Evolutionary conservation across 768 basidiomycete genomes (phyloP).

Genomic region (Trametes cubensis): DNA sequence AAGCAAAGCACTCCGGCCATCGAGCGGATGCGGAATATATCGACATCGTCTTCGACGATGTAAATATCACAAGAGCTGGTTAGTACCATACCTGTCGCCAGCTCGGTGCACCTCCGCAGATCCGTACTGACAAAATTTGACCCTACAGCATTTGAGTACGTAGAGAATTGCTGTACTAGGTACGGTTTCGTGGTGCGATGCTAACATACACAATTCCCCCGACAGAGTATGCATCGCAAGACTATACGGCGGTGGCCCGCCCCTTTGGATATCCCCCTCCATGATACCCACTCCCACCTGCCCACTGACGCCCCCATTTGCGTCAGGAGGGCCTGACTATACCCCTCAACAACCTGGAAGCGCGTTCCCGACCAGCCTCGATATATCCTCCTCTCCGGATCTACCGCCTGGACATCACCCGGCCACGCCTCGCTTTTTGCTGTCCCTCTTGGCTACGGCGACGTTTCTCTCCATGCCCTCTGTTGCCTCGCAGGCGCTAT

Average conservation of each 20-base stretch:
- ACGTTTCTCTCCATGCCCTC: slow-evolving; percentile 84
- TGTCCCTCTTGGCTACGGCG: slow-evolving; percentile 85
- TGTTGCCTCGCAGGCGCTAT: slow-evolving; percentile 74
- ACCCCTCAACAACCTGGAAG: slow-evolving; percentile 26
- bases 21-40: slow-evolving; percentile 54
- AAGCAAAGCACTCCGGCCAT: slow-evolving; percentile 27
- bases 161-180: slow-evolving; percentile 15
- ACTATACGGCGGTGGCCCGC: slow-evolving; percentile 85
- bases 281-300: slow-evolving; percentile 65
- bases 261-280: slow-evolving; percentile 63
- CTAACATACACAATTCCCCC: slow-evolving; percentile 12
- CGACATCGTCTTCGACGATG: slow-evolving; percentile 76
- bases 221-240: slow-evolving; percentile 80
- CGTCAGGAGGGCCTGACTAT: slow-evolving; percentile 23
- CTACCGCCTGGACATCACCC: slow-evolving; percentile 64
- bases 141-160: slow-evolving; percentile 83
- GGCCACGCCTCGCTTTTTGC: slow-evolving; percentile 76
- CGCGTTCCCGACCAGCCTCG: slow-evolving; percentile 25
- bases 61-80: slow-evolving; percentile 88
- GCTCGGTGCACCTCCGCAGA: background rate
- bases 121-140: background rate
- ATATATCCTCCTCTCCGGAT: slow-evolving; percentile 30
- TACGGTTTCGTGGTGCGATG: background rate
- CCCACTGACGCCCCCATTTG: slow-evolving; percentile 75
- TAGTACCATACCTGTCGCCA: slow-evolving; percentile 24